Evolutionary conservation across 2,329 filamentous ascomycete species (phyloP).

Genomic region (Tothia fuscella): DNA sequence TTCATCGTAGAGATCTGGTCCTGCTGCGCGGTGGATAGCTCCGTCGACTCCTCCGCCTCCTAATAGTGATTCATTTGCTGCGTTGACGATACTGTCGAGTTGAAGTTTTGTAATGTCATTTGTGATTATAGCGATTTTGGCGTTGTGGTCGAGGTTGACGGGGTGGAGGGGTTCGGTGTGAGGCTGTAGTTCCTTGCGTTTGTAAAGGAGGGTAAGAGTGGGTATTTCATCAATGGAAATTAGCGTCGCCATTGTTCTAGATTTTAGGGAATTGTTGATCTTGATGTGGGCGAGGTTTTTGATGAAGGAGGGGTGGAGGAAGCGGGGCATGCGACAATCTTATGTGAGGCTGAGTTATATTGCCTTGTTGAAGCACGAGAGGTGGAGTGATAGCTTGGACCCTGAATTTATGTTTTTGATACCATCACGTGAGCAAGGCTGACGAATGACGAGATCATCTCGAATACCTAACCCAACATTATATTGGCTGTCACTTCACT

Average conservation of each 20-base stretch:
- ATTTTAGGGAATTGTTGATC: not conserved
- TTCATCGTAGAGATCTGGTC: conserved; percentile 53
- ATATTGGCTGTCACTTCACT: no score
- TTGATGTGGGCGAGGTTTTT: not conserved
- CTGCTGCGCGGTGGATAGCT: conserved; percentile 77
- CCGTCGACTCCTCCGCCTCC: conserved; percentile 77
- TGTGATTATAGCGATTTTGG: conserved; percentile 56
- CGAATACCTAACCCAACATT: no score
- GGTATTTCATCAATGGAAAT: conserved; percentile 45
- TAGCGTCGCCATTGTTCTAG: conserved; percentile 11
- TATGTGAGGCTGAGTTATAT: no score
- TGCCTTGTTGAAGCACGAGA: no score
- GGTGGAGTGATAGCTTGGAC: no score
- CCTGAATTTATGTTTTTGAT: no score
- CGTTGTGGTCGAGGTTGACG: conserved; percentile 48
- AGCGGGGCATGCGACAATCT: no score
- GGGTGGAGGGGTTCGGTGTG: conserved; percentile 17
- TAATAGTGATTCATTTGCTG: conserved; percentile 65
- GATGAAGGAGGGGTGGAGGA: not conserved
- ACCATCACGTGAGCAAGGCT: no score
- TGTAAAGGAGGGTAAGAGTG: conserved; percentile 55
- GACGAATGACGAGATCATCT: no score
- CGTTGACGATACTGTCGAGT: conserved; percentile 83
- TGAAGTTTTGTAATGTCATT: conserved; percentile 72
- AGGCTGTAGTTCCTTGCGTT: conserved; percentile 36